phyloP scores from a whole-genome alignment of 2,329 filamentous ascomycete species.

The Ilyonectria sp. region DNA sequence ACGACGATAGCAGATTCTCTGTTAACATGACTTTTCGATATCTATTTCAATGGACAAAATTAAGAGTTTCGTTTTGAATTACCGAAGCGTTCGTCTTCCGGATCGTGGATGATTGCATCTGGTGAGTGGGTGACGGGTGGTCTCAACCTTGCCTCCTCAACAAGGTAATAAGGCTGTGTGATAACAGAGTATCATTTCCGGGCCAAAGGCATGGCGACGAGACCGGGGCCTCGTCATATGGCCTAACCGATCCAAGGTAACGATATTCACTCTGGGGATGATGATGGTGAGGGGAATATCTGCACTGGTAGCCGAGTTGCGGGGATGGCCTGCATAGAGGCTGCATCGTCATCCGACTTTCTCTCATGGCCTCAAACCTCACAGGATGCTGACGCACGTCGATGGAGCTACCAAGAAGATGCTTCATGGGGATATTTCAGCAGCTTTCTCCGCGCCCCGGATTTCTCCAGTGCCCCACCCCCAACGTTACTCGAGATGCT shows the following conservation, averaged over 20 bases:
- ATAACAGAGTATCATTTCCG: conserved; percentile 18
- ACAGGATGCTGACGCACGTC: conserved; percentile 17
- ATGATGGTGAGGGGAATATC: conserved; percentile 18
- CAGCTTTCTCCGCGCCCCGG: conserved; percentile 16
- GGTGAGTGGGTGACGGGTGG: not conserved
- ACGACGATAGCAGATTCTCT: conserved; percentile 41
- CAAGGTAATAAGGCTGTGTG: not conserved
- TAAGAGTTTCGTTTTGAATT: conserved; percentile 4
- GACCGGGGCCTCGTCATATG: conserved; percentile 1
- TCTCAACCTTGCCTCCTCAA: not conserved
- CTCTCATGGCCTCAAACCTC: conserved; percentile 7
- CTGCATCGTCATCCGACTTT: conserved; percentile 17
- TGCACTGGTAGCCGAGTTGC: conserved; percentile 18
- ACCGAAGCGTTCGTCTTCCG: conserved; percentile 13
- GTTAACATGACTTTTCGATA: conserved; percentile 37
- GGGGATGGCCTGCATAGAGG: conserved; percentile 20
- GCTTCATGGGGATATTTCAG: conserved; percentile 7
- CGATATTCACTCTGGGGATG: conserved; percentile 13
- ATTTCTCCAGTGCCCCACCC: conserved; percentile 21
- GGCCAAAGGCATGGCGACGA: conserved; percentile 13
- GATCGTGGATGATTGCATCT: not conserved
- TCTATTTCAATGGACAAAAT: conserved; percentile 26
- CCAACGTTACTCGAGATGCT: conserved; percentile 14
- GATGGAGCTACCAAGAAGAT: conserved; percentile 18
- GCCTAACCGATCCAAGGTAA: no score